Evolutionary conservation across 2,329 filamentous ascomycete genomes (phyloP).

Genomic region (Penicillium sp.): DNA sequence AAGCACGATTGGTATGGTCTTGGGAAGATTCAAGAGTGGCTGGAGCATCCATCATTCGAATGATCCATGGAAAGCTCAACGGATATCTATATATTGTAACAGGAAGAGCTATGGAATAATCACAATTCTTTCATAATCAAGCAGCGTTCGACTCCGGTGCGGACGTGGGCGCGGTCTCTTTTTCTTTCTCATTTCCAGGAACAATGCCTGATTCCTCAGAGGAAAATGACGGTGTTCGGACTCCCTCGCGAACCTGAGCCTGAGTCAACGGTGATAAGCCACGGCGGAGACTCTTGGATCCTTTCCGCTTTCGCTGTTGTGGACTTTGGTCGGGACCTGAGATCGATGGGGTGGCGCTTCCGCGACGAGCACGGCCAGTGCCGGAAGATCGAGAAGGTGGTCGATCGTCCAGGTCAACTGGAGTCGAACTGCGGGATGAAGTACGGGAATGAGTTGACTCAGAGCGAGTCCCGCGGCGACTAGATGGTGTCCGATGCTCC

Average conservation of each 20-base stretch:
- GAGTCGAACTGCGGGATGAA: slow-evolving; percentile 41
- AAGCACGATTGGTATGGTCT: slow-evolving; percentile 4
- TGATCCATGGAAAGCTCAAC: too few species aligned
- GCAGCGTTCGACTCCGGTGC: slow-evolving; percentile 11
- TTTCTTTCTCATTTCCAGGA: slow-evolving; percentile 23
- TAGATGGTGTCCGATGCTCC: slow-evolving; percentile 25
- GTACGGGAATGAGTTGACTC: slow-evolving; percentile 39
- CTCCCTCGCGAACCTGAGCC: slow-evolving; percentile 35
- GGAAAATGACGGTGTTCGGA: slow-evolving; percentile 30
- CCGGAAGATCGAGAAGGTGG: slow-evolving; percentile 31
- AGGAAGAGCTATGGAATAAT: too few species aligned
- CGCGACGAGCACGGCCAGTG: slow-evolving; percentile 31
- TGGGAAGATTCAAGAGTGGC: slow-evolving; percentile 1
- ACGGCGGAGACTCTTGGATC: slow-evolving; percentile 26
- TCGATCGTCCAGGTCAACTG: slow-evolving; percentile 36
- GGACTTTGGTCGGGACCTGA: slow-evolving; percentile 26
- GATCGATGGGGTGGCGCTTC: slow-evolving; percentile 30
- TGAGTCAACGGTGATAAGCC: slow-evolving; percentile 36
- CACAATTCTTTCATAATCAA: too few species aligned
- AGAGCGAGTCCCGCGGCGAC: slow-evolving; percentile 32
- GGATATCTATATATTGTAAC: too few species aligned
- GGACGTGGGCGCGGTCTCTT: slow-evolving; percentile 19
- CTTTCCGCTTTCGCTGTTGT: slow-evolving; percentile 31
- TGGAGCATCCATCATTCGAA: slow-evolving; percentile 1
- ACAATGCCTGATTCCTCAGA: slow-evolving; percentile 32